A percentile compares a stretch with the other conserved stretches of the same genome.
Evolutionary conservation across 768 basidiomycete genomes (phyloP).

Genomic region (Trichaptum fuscoviolaceum): DNA sequence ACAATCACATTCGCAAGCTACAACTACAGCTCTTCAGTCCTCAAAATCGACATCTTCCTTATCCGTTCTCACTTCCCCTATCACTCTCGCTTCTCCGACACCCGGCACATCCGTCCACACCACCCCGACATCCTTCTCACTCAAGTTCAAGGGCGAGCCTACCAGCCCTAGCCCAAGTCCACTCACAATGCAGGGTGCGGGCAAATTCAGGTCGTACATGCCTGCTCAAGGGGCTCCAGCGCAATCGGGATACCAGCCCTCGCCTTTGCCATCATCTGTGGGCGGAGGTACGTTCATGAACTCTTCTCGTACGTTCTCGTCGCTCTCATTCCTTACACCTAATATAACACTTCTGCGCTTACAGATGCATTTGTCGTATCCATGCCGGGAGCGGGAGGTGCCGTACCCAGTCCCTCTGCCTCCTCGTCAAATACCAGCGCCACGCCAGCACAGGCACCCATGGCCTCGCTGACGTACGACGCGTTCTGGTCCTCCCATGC

Average conservation of each 20-base stretch:
- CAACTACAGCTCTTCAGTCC: background rate
- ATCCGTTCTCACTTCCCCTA: background rate
- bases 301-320: background rate
- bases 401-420: background rate
- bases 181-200: background rate
- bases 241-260: background rate
- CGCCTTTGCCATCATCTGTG: background rate
- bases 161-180: background rate
- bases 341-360: background rate
- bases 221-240: background rate
- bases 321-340: background rate
- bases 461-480: slow-evolving; percentile 46
- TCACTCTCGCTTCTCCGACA: background rate
- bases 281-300: background rate
- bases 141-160: background rate
- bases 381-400: background rate
- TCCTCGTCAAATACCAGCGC: background rate
- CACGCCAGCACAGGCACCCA: background rate
- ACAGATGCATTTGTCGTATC: background rate
- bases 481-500: slow-evolving; percentile 59
- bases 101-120: background rate
- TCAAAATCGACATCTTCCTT: background rate
- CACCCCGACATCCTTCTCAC: background rate
- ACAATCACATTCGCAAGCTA: background rate
- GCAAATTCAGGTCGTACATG: background rate